Base-by-base conservation (phyloP, 2,329 filamentous ascomycete species). In the Monosporascus ibericus region DNA sequence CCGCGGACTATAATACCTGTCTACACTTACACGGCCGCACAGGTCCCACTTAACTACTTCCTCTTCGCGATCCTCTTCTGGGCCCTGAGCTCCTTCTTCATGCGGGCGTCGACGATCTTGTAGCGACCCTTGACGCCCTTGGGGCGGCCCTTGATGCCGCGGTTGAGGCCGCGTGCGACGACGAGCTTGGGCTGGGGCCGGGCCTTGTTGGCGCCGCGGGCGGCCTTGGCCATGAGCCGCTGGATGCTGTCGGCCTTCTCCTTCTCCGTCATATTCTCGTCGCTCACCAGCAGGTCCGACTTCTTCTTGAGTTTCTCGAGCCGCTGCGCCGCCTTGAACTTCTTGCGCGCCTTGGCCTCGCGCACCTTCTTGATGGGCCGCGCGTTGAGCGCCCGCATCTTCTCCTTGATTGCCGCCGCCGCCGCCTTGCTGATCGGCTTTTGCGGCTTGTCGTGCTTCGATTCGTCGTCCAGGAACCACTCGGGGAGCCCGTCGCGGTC, bases 301-400 rank as follows among this genome's bases (percentile, higher is more conserved):
- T 99, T 99, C 84, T 95, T 96, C 75, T 91, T 90, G 58, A 99
- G 76, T 75, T 96, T 96, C 80, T 99, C 94, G 30, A 99, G 74
- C 53, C 83, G 81, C 72, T 95, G 89, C 1, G 90, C 92, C 8
- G 92, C 86, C 80, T 95, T 95, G 72, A 96, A 87, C 76, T 96
- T 97, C 85, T 99, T 99, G 54, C 94, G 82, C 37, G 92, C 92
- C 73, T 95, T 92, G 24, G 94, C 94, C 73, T 99, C 94, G 62
- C 89, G 87, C 34, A 99, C 94, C 78, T 99, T 99, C 81, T 99
- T 99, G 82, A 97, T 97, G 1, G 94, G 94, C 34, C 94, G 85
- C 7, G 92, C 94, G 68, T 99, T 97, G 63, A 95, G 82, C 0
- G 94, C 92, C 34, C 92, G 87, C 66, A 88, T 69, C 74, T 99